Conservation (phyloP, 192 early-diverging fungal species). For the Mortierella hygrophila region DNA sequence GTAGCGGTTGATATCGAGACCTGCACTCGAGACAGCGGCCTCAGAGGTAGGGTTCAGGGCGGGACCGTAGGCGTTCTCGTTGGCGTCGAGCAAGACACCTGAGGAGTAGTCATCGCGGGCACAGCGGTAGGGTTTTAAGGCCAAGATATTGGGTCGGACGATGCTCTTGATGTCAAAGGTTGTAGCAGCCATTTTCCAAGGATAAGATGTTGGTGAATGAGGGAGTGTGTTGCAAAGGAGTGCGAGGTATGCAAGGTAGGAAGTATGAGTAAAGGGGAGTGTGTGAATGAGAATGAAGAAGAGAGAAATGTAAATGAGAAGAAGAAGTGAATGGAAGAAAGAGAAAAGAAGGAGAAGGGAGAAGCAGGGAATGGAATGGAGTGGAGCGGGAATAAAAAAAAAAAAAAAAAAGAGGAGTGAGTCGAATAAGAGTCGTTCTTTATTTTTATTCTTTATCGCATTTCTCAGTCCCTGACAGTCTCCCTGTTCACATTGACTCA, state of each 20-base stretch:
- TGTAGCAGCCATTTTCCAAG: slow-evolving; percentile 19
- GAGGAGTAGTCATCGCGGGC: slow-evolving; percentile 96
- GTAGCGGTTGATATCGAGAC: slow-evolving; percentile 87
- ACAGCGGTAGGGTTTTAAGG: slow-evolving; percentile 93
- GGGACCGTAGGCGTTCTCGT: slow-evolving; percentile 96
- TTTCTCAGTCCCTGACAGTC: neutral
- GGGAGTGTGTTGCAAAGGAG: neutral
- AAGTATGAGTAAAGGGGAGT: neutral
- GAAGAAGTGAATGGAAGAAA: neutral
- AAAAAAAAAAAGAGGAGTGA: neutral
- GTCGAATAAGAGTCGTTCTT: neutral
- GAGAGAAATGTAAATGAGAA: neutral
- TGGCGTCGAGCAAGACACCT: slow-evolving; percentile 98
- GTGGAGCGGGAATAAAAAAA: neutral
- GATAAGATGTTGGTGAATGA: neutral
- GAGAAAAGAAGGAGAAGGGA: neutral
- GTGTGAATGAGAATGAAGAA: slow-evolving; percentile 4
- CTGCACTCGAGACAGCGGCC: slow-evolving; percentile 42
- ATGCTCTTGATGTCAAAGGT: slow-evolving; percentile 71
- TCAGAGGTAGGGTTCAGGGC: slow-evolving; percentile 45
- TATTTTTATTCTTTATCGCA: neutral
- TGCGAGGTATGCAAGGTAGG: neutral
- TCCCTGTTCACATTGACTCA: slow-evolving; percentile 5
- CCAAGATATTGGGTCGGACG: slow-evolving; percentile 86
- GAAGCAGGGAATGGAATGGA: neutral